Conservation (phyloP, 352 stramenopile species). For the Pythium angustatum region DNA sequence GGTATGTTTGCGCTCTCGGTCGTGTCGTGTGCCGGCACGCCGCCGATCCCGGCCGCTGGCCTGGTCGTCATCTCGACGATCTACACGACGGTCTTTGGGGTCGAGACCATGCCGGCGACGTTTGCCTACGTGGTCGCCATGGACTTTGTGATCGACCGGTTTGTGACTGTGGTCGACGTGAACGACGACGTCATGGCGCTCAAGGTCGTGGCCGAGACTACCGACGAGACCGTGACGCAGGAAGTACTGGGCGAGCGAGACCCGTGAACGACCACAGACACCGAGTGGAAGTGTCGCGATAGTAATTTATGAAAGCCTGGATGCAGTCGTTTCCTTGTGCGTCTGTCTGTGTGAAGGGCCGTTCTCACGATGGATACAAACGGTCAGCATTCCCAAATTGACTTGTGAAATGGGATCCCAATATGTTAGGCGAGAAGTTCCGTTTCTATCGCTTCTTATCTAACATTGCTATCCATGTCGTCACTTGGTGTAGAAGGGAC, state of each 20-base stretch:
- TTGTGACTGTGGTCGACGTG: conserved; percentile 67
- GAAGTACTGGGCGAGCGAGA: conserved; percentile 37
- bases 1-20: conserved; percentile 58
- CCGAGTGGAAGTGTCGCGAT: not conserved
- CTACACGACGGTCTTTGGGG: conserved; percentile 24
- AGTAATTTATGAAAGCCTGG: no score
- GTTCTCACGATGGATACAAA: no score
- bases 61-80: conserved; percentile 22
- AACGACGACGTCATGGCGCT: conserved; percentile 34
- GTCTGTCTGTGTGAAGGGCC: no score
- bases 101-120: conserved; percentile 38
- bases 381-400: no score
- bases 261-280: not conserved
- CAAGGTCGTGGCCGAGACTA: conserved; percentile 25
- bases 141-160: conserved; percentile 64
- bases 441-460: no score
- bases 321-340: no score
- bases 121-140: conserved; percentile 37
- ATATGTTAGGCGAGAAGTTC: no score
- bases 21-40: conserved; percentile 48
- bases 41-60: conserved; percentile 50
- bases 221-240: conserved; percentile 15
- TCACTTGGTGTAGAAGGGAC: no score
- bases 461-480: no score
- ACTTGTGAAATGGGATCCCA: no score